Evolutionary conservation across 139 green algal species (phyloP).

Genomic region (Coelastrella sp.): DNA sequence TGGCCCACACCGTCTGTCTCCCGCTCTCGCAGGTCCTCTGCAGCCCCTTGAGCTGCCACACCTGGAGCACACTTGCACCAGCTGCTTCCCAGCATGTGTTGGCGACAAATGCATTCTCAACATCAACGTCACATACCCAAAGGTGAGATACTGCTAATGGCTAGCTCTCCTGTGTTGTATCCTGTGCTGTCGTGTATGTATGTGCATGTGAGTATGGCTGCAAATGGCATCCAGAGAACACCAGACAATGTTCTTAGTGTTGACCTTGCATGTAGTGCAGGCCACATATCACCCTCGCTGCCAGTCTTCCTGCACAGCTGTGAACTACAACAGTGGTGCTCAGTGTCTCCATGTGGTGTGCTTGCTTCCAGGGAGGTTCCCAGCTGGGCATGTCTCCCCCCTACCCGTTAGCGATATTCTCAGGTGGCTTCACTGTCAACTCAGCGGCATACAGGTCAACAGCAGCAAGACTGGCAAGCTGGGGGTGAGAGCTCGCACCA

Average conservation of each 20-base stretch:
- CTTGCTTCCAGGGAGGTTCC: constrained; percentile 52
- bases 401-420: constrained; percentile 92
- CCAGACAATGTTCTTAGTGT: no score
- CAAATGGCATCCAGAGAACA: no score
- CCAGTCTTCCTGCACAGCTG: not conserved
- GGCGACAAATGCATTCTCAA: constrained; percentile 77
- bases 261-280: no score
- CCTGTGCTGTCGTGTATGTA: not conserved
- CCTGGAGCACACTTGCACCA: constrained; percentile 84
- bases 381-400: constrained; percentile 65
- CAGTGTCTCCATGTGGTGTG: not conserved
- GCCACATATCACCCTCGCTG: no score
- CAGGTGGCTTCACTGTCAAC: constrained; percentile 86
- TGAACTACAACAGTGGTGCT: not conserved
- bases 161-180: not conserved
- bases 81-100: constrained; percentile 79
- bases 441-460: constrained; percentile 78
- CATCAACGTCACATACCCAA: constrained; percentile 79
- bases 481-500: constrained; percentile 65
- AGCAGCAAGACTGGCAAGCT: constrained; percentile 76
- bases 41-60: constrained; percentile 67
- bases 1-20: not conserved
- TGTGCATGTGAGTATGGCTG: no score
- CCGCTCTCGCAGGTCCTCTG: constrained; percentile 59
- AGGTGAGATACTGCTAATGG: constrained; percentile 5